Percentiles rank a stretch among this genome's conserved stretches.
These are phyloP conservation scores for Phyllosticta citrichinensis DNA, from an alignment of 2,329 filamentous ascomycete species.

Conservation along the genomic window DNA sequence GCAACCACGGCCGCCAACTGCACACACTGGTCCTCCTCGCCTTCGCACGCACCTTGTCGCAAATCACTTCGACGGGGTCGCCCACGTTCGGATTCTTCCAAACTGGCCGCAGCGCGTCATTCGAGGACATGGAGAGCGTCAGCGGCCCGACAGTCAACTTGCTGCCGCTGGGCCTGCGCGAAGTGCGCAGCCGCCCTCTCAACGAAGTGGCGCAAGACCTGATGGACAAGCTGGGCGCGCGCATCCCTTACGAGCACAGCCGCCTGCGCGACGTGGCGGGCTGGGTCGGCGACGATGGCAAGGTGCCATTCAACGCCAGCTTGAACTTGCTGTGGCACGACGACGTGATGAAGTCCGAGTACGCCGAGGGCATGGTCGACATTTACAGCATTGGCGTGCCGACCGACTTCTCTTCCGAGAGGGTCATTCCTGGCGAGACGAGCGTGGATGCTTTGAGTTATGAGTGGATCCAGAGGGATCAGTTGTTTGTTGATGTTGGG, in stretches of 20 bases:
- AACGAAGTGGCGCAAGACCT: constrained; percentile 6
- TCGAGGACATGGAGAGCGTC: constrained; percentile 18
- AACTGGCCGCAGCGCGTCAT: constrained; percentile 21
- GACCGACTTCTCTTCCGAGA: constrained; percentile 3
- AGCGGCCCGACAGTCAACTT: constrained; percentile 24
- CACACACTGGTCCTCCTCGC: constrained; percentile 22
- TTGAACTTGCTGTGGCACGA: constrained; percentile 25
- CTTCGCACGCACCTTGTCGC: constrained; percentile 19
- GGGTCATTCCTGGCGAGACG: constrained; percentile 1
- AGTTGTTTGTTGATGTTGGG: constrained; percentile 8
- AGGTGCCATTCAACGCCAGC: constrained; percentile 21
- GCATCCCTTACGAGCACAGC: constrained; percentile 22
- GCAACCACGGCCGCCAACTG: constrained; percentile 15
- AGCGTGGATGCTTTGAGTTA: constrained; percentile 3
- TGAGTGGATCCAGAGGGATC: not conserved
- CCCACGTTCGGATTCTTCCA: constrained; percentile 25
- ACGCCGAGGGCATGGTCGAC: not conserved
- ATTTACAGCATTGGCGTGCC: constrained; percentile 1
- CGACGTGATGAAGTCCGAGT: constrained; percentile 1
- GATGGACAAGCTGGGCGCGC: constrained; percentile 17
- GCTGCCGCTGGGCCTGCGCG: constrained; percentile 18
- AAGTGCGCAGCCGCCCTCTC: constrained; percentile 3
- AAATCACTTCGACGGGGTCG: constrained; percentile 12
- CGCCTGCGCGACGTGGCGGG: constrained; percentile 18
- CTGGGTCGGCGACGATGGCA: constrained; percentile 12